Evolutionary conservation across 2,329 filamentous ascomycete species (phyloP), one percentile per base, ranked within the genome.

Genomic region (Reticulascus tulasneorum): DNA sequence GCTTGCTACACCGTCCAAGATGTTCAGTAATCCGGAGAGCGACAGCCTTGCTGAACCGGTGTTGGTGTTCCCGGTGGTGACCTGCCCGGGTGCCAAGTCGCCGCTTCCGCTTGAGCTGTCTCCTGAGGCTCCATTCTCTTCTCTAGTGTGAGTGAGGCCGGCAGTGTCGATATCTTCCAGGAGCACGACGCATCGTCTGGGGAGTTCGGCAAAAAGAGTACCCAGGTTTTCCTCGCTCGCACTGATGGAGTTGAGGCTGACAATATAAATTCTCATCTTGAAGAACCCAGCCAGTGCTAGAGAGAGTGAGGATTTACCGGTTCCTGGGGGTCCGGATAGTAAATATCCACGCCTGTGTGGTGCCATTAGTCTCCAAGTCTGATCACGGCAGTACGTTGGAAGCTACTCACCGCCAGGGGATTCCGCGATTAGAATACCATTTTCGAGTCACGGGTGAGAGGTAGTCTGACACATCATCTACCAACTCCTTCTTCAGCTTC

Each of bases 401-500:
- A n/a, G n/a, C n/a, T n/a, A n/a, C n/a, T n/a, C n/a, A n/a, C n/a
- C n/a, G n/a, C 55, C 94, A 94, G 0, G 89, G 88, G 20, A 94
- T 91, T 1, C 88, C 88, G 7, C 87, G 75, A 47, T 86, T 84
- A 1, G 82, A 73, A 54, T 95, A 94, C 86, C 87, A 94, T n/a
- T 79, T 70, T 28, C 75, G 68, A 1, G 79, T 83, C 10, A 66
- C 59, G 0, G 78, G 78, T 43, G 77, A 66, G 23, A 84, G 69
- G 49, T 84, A 84, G 48, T 83, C 77, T 18, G 65, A 66, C 21
- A 81, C 71, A 47, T 84, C 80, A 26, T 70, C 66, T 30, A 84
- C 64, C 10, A 84, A 64, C 3, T 71, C 66, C 42, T 70, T 56
- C 64, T 84, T 84, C 30, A 72, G 67, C 48, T 69, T 60, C 38